phyloP scores from a whole-genome alignment of 176 grass and related monocot species.

The Oryza officinalis region DNA sequence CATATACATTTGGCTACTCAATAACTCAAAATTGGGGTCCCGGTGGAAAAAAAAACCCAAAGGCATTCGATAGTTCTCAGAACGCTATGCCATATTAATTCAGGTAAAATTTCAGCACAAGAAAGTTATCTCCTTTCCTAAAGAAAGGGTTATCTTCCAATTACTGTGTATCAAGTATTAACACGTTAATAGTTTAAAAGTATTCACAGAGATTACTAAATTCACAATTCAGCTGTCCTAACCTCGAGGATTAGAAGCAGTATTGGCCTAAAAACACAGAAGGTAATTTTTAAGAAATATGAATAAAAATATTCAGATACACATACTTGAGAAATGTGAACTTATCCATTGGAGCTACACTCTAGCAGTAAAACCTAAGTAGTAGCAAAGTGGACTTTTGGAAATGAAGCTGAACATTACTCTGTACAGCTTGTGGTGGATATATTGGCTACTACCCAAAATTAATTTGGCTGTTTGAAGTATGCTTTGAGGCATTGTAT shows the following conservation, averaged over 20 bases:
- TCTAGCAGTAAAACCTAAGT: neutral
- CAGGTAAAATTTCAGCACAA: neutral
- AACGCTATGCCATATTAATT: neutral
- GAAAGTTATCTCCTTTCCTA: too few relatives aligned
- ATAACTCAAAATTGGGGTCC: neutral
- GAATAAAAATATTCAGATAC: neutral
- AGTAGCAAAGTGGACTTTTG: neutral
- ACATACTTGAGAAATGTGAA: neutral
- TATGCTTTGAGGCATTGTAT: conserved; percentile 37
- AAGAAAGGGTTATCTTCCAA: neutral
- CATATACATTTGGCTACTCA: neutral
- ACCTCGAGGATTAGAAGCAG: neutral
- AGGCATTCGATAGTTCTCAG: neutral
- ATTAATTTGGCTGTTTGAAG: conserved; percentile 55
- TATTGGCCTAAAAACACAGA: neutral
- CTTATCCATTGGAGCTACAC: neutral
- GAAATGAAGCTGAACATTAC: neutral
- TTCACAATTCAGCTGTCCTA: neutral
- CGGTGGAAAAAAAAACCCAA: neutral
- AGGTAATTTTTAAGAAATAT: neutral
- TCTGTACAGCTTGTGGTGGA: neutral
- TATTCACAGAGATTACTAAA: neutral
- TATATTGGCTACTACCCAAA: neutral
- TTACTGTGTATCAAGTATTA: neutral
- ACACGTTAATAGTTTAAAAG: neutral